A percentile compares a stretch with the other conserved stretches of the same genome.
These are phyloP conservation scores for Hawksworthiomyces lignivorus DNA, from an alignment of 2,329 filamentous ascomycete species.

Conservation along the genomic window DNA sequence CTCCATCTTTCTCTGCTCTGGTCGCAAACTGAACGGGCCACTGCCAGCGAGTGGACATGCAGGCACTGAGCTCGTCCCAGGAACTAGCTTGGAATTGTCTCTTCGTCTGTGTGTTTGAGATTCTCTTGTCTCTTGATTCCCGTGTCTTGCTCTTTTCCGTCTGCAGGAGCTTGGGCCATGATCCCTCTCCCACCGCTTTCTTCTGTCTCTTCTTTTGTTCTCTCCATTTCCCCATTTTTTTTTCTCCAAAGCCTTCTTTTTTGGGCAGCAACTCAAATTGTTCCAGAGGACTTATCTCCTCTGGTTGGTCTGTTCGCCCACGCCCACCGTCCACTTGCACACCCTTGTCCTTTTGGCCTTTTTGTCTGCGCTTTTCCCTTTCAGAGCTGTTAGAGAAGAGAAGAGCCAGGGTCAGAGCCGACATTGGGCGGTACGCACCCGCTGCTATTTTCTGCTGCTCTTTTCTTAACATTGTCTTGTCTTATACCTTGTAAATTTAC, in stretches of 20 bases:
- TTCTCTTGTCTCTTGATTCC: neutral
- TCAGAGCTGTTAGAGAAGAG: too few relatives aligned
- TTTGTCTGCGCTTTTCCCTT: neutral
- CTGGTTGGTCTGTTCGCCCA: slow-evolving; percentile 1
- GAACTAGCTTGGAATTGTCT: slow-evolving; percentile 3
- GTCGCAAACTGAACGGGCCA: slow-evolving; percentile 1
- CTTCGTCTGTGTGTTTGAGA: too few relatives aligned
- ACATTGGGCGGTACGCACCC: too few relatives aligned
- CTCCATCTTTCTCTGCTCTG: neutral
- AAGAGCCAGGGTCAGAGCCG: too few relatives aligned
- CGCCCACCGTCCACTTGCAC: slow-evolving; percentile 1
- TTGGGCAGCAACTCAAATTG: slow-evolving; percentile 4
- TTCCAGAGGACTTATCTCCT: neutral
- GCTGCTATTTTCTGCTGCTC: neutral
- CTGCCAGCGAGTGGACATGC: slow-evolving; percentile 14
- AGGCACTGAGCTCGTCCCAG: slow-evolving; percentile 7
- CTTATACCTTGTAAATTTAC: neutral
- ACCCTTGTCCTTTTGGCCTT: neutral
- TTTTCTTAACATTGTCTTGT: neutral
- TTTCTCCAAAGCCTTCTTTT: neutral
- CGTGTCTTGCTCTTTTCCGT: neutral
- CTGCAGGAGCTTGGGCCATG: slow-evolving; percentile 5
- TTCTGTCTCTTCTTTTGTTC: neutral
- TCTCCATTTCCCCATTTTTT: too few relatives aligned
- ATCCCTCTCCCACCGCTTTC: neutral